Base-by-base conservation (phyloP, 441 rosid genomes). In the Euphorbia corollata region DNA sequence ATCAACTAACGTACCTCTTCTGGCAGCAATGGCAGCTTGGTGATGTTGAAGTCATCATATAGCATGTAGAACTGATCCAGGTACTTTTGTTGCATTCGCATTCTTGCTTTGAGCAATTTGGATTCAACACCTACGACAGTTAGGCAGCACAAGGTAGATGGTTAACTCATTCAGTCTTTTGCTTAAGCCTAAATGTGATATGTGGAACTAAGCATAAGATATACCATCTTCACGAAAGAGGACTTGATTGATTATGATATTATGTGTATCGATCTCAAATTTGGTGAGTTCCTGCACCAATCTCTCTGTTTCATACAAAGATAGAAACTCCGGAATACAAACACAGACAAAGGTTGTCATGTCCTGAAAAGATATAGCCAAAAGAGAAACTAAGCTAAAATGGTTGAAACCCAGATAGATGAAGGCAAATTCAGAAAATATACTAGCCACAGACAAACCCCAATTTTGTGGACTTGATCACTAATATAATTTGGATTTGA, bases 321-420 rank as follows among this genome's bases (percentile, higher is more conserved):
- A 95, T 66, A 94, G 90, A 81, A 95, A 95, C 84, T 95, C 99
- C 6, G 98, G 98, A 67, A 95, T 91, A 89, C 99, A 95, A 63
- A 95, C 97, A 61, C 99, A 95, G 61, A 91, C 78, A 56, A 95
- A 95, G 19, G 98, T 95, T 59, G 99, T 95, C 88, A 95, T 64
- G 77, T 95, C 98, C 99, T 95, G 86, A 64, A 68, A 56, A 70
- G 51, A 16, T 8, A 12, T 23, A 24, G 36, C 15, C 15, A 45
- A 27, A 74, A 53, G 20, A 24, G 55, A n/a, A 41, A 34, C 43
- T 9, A 51, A 30, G 22, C 27, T 5, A 36, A 36, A 75, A 61
- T 8, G n/a, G 32, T 0, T 6, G 7, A 39, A 6, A 61, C 56
- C 39, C 3, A 57, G 20, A 67, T 58, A 22, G 23, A 51, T 18